These are phyloP conservation scores for Pulveroboletus sp. DNA, from an alignment of 768 basidiomycete species.

Conservation along the genomic window DNA sequence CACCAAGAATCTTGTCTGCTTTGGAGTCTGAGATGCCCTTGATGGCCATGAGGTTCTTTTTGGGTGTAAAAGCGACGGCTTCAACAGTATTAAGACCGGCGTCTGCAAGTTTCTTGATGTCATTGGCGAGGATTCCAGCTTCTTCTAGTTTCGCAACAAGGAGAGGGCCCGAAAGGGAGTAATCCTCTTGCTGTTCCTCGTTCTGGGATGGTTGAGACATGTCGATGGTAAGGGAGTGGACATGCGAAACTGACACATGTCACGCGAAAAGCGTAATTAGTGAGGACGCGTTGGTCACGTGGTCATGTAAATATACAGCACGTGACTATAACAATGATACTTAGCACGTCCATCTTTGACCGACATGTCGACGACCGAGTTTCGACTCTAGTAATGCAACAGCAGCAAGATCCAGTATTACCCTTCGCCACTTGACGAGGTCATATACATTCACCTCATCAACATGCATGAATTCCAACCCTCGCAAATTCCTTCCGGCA, in stretches of 20 bases:
- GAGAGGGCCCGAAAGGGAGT: conserved; percentile 72
- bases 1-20: conserved; percentile 91
- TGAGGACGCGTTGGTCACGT: conserved; percentile 33
- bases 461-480: conserved; percentile 60
- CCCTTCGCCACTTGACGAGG: conserved; percentile 75
- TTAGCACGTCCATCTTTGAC: background rate
- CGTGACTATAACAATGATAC: background rate
- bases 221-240: background rate
- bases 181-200: conserved; percentile 49
- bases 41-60: conserved; percentile 85
- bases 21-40: conserved; percentile 98
- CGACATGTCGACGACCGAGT: conserved; percentile 41
- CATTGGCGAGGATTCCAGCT: conserved; percentile 83
- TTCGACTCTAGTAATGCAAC: conserved; percentile 74
- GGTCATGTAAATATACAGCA: conserved; percentile 17
- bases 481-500: conserved; percentile 69
- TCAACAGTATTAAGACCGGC: conserved; percentile 94
- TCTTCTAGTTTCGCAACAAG: conserved; percentile 85
- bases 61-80: conserved; percentile 93
- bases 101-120: conserved; percentile 92
- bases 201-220: conserved; percentile 52
- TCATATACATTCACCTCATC: conserved; percentile 79
- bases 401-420: conserved; percentile 79
- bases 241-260: too few species aligned
- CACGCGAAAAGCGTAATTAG: background rate